Evolutionary conservation across 306 rosid species (phyloP).

Genomic region (Lagenaria siceraria): DNA sequence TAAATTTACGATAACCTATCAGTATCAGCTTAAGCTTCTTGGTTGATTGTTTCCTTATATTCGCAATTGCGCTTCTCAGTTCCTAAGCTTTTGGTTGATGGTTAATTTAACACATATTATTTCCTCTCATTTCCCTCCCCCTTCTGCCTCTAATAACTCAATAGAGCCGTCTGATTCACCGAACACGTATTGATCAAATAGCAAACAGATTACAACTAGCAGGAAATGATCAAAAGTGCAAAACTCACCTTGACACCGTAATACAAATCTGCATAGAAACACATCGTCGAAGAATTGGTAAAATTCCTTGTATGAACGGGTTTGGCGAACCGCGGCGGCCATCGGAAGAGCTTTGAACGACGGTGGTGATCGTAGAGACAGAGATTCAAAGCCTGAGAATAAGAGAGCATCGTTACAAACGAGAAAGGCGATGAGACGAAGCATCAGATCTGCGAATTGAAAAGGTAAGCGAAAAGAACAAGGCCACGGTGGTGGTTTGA

Average conservation of each 20-base stretch:
- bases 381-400: slow-evolving; percentile 15
- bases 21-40: not conserved
- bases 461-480: slow-evolving; percentile 3
- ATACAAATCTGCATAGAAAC: not conserved
- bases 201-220: not conserved
- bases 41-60: not conserved
- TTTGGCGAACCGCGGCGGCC: slow-evolving; percentile 8
- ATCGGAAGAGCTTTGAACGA: slow-evolving; percentile 8
- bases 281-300: not conserved
- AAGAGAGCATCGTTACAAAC: slow-evolving; percentile 27
- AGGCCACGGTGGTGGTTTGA: slow-evolving; percentile 9
- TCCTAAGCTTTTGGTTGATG: not conserved
- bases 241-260: slow-evolving; percentile 10
- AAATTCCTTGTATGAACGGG: not conserved
- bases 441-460: not conserved
- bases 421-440: not conserved
- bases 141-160: not conserved
- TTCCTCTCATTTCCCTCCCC: not conserved
- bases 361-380: slow-evolving; percentile 15
- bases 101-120: not conserved
- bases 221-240: not conserved
- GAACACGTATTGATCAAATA: not conserved
- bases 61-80: not conserved
- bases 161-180: not conserved
- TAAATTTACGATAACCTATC: not conserved